Conservation (phyloP, 2,329 filamentous ascomycete genomes). For the Alternaria novae-zelandiae region DNA sequence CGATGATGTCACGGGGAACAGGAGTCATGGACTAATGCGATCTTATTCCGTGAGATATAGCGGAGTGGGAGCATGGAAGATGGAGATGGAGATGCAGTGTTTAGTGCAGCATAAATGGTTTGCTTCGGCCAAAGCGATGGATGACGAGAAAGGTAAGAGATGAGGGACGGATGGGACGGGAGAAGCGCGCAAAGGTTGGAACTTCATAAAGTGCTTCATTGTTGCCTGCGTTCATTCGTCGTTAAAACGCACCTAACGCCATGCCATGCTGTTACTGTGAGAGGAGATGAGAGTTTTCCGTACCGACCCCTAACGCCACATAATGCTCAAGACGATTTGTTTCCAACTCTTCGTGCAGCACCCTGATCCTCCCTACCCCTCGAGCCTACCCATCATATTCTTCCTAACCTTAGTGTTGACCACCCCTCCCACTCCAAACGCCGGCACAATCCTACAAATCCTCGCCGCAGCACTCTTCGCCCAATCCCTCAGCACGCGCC, state of each 20-base stretch:
- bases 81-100: not conserved
- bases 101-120: not conserved
- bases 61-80: not conserved
- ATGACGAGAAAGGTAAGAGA: not conserved
- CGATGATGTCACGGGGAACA: not conserved
- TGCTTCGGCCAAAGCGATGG: not conserved
- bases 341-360: not conserved
- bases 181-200: not conserved
- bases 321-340: not conserved
- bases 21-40: not conserved
- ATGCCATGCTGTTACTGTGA: not conserved
- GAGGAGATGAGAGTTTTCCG: not conserved
- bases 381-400: slow-evolving; percentile 64
- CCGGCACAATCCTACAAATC: slow-evolving; percentile 84
- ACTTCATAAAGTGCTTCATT: not conserved
- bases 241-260: not conserved
- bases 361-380: slow-evolving; percentile 9
- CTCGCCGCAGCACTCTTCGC: slow-evolving; percentile 73
- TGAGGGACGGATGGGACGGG: not conserved
- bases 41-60: not conserved
- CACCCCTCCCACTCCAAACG: slow-evolving; percentile 87
- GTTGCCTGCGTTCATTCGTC: not conserved
- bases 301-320: not conserved
- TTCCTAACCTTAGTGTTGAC: slow-evolving; percentile 77
- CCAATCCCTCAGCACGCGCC: slow-evolving; percentile 77